phyloP scores from a whole-genome alignment of 106 monocot genomes.

The Dendrobium nobile region DNA sequence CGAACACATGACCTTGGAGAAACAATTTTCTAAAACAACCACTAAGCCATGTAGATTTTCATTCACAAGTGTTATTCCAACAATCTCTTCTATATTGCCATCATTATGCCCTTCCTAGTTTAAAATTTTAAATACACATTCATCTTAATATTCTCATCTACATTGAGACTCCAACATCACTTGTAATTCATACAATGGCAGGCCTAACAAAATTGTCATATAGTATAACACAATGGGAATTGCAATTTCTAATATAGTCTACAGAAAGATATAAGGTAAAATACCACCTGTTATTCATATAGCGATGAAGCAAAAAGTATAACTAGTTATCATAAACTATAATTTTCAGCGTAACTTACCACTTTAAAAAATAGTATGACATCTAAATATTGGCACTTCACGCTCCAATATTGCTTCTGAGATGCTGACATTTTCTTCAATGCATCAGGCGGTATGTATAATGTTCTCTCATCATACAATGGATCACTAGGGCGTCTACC shows the following conservation, averaged over 20 bases:
- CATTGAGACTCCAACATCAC: background rate
- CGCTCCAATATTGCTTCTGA: constrained; percentile 95
- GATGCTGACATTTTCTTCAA: constrained; percentile 82
- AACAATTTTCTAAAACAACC: too few relatives aligned
- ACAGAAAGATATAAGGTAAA: background rate
- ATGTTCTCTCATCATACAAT: constrained; percentile 78
- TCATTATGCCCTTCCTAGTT: background rate
- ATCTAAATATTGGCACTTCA: constrained; percentile 88
- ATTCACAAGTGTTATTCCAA: background rate
- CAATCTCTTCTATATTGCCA: background rate
- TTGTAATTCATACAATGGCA: background rate
- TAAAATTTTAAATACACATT: background rate
- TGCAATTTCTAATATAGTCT: background rate
- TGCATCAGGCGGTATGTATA: constrained; percentile 76
- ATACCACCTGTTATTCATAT: background rate
- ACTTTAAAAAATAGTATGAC: constrained; percentile 96
- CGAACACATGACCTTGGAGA: too few relatives aligned
- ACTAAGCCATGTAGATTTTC: too few relatives aligned
- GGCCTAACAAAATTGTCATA: background rate
- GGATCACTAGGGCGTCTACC: constrained; percentile 60
- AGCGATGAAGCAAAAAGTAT: background rate
- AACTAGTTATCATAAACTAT: background rate
- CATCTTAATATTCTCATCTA: background rate
- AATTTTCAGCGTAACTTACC: constrained; percentile 32
- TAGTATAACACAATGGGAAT: background rate